Conservation (phyloP, 2,329 filamentous ascomycete species). For the Ceratocystis alfenasii region DNA sequence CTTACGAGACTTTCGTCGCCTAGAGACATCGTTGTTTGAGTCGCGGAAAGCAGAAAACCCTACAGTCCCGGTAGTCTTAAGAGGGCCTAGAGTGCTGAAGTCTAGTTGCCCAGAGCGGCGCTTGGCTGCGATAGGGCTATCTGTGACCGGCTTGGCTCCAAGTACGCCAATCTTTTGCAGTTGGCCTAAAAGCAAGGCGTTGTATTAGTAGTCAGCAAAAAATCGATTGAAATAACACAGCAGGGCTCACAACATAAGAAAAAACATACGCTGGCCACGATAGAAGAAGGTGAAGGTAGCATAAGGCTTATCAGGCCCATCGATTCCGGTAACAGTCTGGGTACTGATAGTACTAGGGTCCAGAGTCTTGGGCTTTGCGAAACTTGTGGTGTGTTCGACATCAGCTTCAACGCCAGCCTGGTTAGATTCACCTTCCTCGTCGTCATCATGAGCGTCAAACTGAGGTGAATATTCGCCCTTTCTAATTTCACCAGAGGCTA, state of each 20-base stretch:
- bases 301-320: slow-evolving; percentile 90
- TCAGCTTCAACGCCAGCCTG: slow-evolving; percentile 47
- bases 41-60: slow-evolving; percentile 86
- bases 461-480: slow-evolving; percentile 96
- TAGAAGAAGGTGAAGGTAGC: slow-evolving; percentile 98
- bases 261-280: slow-evolving; percentile 71
- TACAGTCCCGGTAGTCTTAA: slow-evolving; percentile 77
- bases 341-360: slow-evolving; percentile 97
- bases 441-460: slow-evolving; percentile 92
- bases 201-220: background rate
- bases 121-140: slow-evolving; percentile 52
- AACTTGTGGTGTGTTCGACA: slow-evolving; percentile 93
- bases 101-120: slow-evolving; percentile 73
- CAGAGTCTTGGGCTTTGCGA: slow-evolving; percentile 88
- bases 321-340: slow-evolving; percentile 96
- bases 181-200: slow-evolving; percentile 50
- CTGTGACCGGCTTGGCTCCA: slow-evolving; percentile 51
- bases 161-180: slow-evolving; percentile 92
- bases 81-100: slow-evolving; percentile 69
- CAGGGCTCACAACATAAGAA: background rate
- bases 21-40: slow-evolving; percentile 41
- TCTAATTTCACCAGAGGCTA: slow-evolving; percentile 94
- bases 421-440: slow-evolving; percentile 41
- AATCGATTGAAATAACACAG: background rate
- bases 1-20: slow-evolving; percentile 49